Evolutionary conservation across 495 filamentous ascomycete genomes (phyloP).

Genomic region (Aspergillus sclerotioniger): DNA sequence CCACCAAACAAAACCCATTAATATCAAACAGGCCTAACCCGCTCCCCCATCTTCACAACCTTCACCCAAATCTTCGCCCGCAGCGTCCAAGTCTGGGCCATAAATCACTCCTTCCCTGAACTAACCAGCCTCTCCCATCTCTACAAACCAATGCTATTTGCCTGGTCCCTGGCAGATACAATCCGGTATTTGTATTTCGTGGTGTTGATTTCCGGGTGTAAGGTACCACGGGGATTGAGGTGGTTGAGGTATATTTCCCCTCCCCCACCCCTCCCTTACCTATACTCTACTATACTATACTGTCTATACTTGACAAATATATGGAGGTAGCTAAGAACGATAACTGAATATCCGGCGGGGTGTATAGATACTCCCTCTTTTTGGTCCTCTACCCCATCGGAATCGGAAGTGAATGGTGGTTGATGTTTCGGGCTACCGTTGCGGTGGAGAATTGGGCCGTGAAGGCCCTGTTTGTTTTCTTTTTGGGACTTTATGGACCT

Average conservation of each 20-base stretch:
- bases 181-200: slow-evolving; percentile 55
- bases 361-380: slow-evolving; percentile 51
- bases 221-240: slow-evolving; percentile 34
- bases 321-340: too few species aligned
- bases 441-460: slow-evolving; percentile 23
- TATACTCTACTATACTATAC: too few species aligned
- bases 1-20: neutral
- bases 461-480: slow-evolving; percentile 32
- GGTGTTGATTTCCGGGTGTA: slow-evolving; percentile 26
- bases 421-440: slow-evolving; percentile 41
- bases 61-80: slow-evolving; percentile 53
- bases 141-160: slow-evolving; percentile 50
- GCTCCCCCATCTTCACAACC: slow-evolving; percentile 52
- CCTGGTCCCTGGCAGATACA: slow-evolving; percentile 51
- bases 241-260: slow-evolving; percentile 38
- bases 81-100: slow-evolving; percentile 53
- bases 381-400: slow-evolving; percentile 54
- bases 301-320: too few species aligned
- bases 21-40: slow-evolving; percentile 49
- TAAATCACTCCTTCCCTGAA: slow-evolving; percentile 42
- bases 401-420: slow-evolving; percentile 49
- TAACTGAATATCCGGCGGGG: too few species aligned
- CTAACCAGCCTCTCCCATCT: slow-evolving; percentile 29
- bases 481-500: slow-evolving; percentile 66
- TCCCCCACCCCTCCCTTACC: neutral